phyloP scores from a whole-genome alignment of 192 early-diverging fungal genomes.

The Chytriomyces hyalinus region DNA sequence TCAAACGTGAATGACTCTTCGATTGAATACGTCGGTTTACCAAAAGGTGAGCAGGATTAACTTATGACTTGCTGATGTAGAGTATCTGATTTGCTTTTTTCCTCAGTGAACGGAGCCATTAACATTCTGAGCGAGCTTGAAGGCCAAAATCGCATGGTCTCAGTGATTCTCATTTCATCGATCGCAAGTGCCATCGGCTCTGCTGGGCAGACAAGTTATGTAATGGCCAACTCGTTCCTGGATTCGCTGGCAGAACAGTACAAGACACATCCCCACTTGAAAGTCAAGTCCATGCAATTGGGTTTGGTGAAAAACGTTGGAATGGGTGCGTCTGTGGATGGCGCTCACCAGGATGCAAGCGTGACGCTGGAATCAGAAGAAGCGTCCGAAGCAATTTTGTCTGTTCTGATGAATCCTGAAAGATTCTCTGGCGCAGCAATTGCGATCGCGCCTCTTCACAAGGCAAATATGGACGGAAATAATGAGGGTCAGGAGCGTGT shows the following conservation, averaged over 20 bases:
- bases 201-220: slow-evolving; percentile 13
- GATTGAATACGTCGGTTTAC: not conserved
- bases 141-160: not conserved
- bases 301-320: slow-evolving; percentile 19
- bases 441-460: not conserved
- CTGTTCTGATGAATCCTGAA: not conserved
- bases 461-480: not conserved
- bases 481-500: not conserved
- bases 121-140: slow-evolving; percentile 2
- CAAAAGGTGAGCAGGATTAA: not conserved
- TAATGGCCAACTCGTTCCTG: slow-evolving; percentile 19
- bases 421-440: not conserved
- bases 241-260: slow-evolving; percentile 1
- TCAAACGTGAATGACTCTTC: not conserved
- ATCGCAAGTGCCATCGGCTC: slow-evolving; percentile 13
- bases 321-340: slow-evolving; percentile 7
- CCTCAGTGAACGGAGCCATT: not conserved
- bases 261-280: not conserved
- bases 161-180: slow-evolving; percentile 16
- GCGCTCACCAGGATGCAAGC: not conserved
- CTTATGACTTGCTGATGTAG: too few species aligned
- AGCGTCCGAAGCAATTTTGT: not conserved
- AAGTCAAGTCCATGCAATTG: slow-evolving; percentile 6
- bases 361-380: slow-evolving; percentile 6
- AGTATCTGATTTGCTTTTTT: too few species aligned